phyloP scores from a whole-genome alignment of 225 moss, liverwort and hornwort species.

The Polytrichum formosum region DNA sequence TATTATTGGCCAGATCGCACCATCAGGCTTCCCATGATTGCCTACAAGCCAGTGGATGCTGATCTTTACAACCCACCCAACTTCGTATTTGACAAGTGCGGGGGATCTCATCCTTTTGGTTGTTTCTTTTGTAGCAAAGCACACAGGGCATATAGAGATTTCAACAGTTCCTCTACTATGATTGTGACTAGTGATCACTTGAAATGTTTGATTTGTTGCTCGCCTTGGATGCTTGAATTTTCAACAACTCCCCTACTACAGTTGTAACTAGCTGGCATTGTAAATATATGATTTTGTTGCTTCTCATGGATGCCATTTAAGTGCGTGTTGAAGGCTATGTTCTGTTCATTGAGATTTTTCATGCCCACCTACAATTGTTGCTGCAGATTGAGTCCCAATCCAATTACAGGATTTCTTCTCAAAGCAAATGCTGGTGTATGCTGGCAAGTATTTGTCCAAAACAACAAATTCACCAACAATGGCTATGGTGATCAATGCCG shows the following conservation, averaged over 20 bases:
- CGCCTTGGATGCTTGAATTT: no score
- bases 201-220: no score
- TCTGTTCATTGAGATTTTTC: no score
- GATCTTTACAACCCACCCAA: conserved; percentile 87
- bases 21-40: conserved; percentile 33
- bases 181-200: no score
- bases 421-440: conserved; percentile 84
- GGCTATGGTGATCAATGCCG: conserved; percentile 84
- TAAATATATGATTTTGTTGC: no score
- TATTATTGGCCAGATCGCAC: conserved; percentile 46
- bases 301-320: no score
- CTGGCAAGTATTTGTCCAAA: conserved; percentile 93
- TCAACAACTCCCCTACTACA: no score
- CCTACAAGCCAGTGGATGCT: conserved; percentile 91
- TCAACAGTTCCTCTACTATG: no score
- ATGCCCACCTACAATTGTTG: neutral
- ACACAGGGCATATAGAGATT: no score
- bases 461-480: conserved; percentile 82
- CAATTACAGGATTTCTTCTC: conserved; percentile 74
- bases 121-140: no score
- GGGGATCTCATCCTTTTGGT: conserved; percentile 28
- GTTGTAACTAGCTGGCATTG: no score
- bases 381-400: conserved; percentile 90
- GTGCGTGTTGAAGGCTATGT: no score
- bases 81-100: conserved; percentile 91